Conservation (phyloP, 2,329 filamentous ascomycete species). For the Geosmithia morbida region DNA sequence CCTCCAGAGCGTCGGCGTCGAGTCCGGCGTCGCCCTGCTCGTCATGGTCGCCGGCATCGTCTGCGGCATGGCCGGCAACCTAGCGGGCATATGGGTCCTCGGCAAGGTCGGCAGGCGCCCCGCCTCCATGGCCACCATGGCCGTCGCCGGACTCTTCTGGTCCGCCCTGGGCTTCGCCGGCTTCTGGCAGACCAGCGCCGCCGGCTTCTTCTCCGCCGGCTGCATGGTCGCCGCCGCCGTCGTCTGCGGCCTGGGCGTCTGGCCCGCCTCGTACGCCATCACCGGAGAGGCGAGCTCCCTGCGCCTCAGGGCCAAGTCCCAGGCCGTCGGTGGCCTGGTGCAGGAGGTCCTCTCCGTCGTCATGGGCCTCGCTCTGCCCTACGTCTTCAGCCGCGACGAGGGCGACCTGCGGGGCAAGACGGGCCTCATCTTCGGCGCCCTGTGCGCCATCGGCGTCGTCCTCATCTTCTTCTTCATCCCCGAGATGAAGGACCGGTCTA, state of each 20-base stretch:
- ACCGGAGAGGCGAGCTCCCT: constrained; percentile 27
- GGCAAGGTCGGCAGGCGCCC: constrained; percentile 22
- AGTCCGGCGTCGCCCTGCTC: constrained; percentile 17
- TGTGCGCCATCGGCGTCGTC: constrained; percentile 17
- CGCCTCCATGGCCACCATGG: constrained; percentile 20
- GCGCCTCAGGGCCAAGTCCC: constrained; percentile 24
- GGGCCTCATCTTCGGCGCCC: constrained; percentile 22
- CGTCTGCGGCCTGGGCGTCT: constrained; percentile 23
- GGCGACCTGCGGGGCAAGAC: constrained; percentile 24
- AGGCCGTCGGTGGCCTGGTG: constrained; percentile 26
- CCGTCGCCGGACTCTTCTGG: constrained; percentile 21
- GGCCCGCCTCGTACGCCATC: constrained; percentile 25
- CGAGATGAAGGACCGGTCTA: constrained; percentile 34
- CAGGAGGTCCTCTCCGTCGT: constrained; percentile 22
- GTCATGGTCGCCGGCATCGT: constrained; percentile 30
- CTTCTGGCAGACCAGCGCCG: constrained; percentile 17
- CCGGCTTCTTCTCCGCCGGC: constrained; percentile 7
- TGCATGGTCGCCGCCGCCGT: constrained; percentile 29
- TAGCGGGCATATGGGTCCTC: constrained; percentile 25
- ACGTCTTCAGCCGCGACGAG: constrained; percentile 19
- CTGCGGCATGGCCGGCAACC: constrained; percentile 27
- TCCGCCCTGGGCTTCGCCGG: constrained; percentile 30
- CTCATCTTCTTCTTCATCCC: constrained; percentile 31
- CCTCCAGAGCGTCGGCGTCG: constrained; percentile 18
- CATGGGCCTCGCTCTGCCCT: constrained; percentile 31